phyloP scores from a whole-genome alignment of 805 yeast genomes.

The Soucietia sequanensis region DNA sequence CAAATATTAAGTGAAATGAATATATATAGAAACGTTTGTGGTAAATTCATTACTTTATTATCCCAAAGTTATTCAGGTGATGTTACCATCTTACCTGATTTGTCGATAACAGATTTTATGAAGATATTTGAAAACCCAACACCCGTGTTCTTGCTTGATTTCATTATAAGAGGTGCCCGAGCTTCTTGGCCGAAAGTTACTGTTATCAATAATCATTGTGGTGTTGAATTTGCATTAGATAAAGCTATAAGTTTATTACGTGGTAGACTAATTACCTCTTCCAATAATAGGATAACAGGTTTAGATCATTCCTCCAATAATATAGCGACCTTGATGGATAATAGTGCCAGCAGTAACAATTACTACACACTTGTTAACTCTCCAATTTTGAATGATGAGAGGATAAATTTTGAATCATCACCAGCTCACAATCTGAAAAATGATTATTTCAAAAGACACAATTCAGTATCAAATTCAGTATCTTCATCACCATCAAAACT shows the following conservation, averaged over 20 bases:
- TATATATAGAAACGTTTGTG: slow-evolving; percentile 65
- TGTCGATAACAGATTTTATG: slow-evolving; percentile 55
- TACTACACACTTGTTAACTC: slow-evolving; percentile 18
- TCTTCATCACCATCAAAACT: slow-evolving; percentile 1
- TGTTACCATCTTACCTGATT: slow-evolving; percentile 85
- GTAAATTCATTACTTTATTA: slow-evolving; percentile 71
- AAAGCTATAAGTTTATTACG: slow-evolving; percentile 68
- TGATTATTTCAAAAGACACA: slow-evolving; percentile 25
- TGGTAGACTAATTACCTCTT: slow-evolving; percentile 51
- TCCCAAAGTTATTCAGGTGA: slow-evolving; percentile 92
- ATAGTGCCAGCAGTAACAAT: background rate
- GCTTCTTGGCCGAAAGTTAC: slow-evolving; percentile 94
- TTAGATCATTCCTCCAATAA: background rate
- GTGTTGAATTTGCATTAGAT: slow-evolving; percentile 85
- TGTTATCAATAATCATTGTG: slow-evolving; percentile 83
- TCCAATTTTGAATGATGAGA: slow-evolving; percentile 15
- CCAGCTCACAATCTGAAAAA: slow-evolving; percentile 2
- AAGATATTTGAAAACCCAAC: slow-evolving; percentile 79
- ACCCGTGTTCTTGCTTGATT: slow-evolving; percentile 65
- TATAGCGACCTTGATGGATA: background rate
- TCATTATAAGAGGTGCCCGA: slow-evolving; percentile 77
- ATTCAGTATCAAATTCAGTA: slow-evolving; percentile 14
- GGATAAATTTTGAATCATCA: slow-evolving; percentile 1
- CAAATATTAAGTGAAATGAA: slow-evolving; percentile 76
- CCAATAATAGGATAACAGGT: slow-evolving; percentile 6